These are phyloP conservation scores for Lipomyces sp. DNA, from an alignment of 805 yeast genomes.

Conservation along the genomic window DNA sequence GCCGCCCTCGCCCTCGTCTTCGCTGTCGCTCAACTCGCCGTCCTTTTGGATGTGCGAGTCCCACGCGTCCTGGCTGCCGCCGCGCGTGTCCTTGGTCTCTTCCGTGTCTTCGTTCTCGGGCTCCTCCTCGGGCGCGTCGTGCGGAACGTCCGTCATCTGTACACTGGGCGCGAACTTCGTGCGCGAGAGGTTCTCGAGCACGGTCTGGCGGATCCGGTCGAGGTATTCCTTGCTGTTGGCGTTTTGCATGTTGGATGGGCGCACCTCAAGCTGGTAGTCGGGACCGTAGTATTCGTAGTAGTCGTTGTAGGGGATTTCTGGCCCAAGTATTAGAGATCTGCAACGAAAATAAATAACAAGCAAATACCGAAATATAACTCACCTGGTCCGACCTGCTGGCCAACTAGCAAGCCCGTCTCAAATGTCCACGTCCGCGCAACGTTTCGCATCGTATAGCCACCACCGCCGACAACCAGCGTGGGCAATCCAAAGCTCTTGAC, in stretches of 20 bases:
- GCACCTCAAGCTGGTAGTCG: conserved; percentile 88
- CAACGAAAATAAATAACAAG: neutral
- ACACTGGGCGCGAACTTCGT: conserved; percentile 98
- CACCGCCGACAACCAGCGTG: conserved; percentile 90
- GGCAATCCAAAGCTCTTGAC: conserved; percentile 88
- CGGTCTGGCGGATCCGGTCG: conserved; percentile 75
- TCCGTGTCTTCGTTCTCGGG: conserved; percentile 75
- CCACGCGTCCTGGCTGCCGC: conserved; percentile 83
- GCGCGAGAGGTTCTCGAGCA: conserved; percentile 72
- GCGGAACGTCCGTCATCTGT: conserved; percentile 84
- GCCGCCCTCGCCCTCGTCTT: conserved; percentile 34
- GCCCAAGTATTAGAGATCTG: neutral
- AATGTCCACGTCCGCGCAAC: conserved; percentile 94
- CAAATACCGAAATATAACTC: conserved; percentile 40
- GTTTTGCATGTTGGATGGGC: conserved; percentile 95
- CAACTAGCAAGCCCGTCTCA: conserved; percentile 79
- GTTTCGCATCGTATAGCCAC: conserved; percentile 95
- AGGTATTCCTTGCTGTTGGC: conserved; percentile 91
- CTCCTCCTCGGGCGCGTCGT: conserved; percentile 68
- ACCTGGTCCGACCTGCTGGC: conserved; percentile 43
- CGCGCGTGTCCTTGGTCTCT: conserved; percentile 80
- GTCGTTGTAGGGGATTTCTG: conserved; percentile 87
- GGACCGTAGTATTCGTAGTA: conserved; percentile 98
- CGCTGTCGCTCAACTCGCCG: conserved; percentile 49
- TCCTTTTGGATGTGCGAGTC: conserved; percentile 69